Base-by-base conservation (phyloP, 192 early-diverging fungal species). In the Backusella psychrophila region DNA sequence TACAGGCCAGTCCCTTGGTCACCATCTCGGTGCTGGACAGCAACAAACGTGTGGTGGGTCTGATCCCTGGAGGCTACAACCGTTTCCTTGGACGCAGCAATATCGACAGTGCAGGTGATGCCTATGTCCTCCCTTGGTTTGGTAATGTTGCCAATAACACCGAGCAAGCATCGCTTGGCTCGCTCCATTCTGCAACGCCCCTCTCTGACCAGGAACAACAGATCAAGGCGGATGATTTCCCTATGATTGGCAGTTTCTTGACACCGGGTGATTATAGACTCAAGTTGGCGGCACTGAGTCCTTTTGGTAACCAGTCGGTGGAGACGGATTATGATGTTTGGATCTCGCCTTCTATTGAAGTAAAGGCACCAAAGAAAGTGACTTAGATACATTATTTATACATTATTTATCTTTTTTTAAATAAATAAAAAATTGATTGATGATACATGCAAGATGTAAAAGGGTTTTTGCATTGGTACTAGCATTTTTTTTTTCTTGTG, bases 81-180 rank as follows among this genome's bases (percentile, higher is more conserved):
- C 38, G 9, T 5, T 76, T 34, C 36, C 65, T 81, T 69, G 65
- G 79, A 14, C 66, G 75, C 17, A 76, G 71, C 59, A 67, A 65
- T 9, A 23, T 81, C 0, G 7, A 26, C 5, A 39, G 76, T 74
- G 21, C 67, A 0, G 17, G 19, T 0, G 79, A 80, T 77, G 35
- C 73, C 4, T 41, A 69, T 41, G 52, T 67, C 0, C 21, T 80
- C 8, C 23, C 34, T 17, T 81, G 79, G 79, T 77, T 36, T 69
- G 79, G 79, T 3, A 74, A 68, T 17, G 34, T 81, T 0, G 75
- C 56, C 2, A 44, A 53, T 11, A 59, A 36, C 12, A 39, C 39
- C 14, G 75, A 77, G 19, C 63, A 67, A 17, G 79, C 79, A 1
- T 33, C 63, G 1, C 49, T 71, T 1, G 56, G 70, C 5, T 19